These are phyloP conservation scores for Talaromyces sp. DNA, from an alignment of 2,329 filamentous ascomycete species.

Conservation along the genomic window DNA sequence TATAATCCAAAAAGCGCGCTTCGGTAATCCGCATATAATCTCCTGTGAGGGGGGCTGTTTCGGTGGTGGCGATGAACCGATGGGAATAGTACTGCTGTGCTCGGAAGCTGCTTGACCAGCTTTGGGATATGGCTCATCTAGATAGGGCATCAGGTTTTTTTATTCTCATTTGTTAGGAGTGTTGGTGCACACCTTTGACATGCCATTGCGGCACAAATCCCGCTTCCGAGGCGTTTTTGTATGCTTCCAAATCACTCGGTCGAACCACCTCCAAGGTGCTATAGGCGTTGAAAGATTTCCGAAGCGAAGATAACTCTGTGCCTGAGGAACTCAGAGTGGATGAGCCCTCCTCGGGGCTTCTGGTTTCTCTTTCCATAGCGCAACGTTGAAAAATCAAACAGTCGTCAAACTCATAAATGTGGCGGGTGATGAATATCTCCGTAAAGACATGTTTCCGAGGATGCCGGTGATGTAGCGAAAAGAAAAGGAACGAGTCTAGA, in stretches of 20 bases:
- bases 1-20: conserved; percentile 4
- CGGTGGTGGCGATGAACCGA: neutral
- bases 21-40: conserved; percentile 4
- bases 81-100: neutral
- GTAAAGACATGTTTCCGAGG: neutral
- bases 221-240: conserved; percentile 1
- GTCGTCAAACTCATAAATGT: neutral
- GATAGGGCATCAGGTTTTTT: neutral
- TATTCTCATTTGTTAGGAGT: neutral
- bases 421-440: neutral
- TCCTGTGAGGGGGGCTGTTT: neutral
- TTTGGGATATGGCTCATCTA: neutral
- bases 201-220: neutral
- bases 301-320: neutral
- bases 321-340: neutral
- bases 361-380: neutral
- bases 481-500: neutral
- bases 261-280: conserved; percentile 8
- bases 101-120: neutral
- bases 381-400: neutral
- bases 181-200: neutral
- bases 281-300: neutral
- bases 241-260: conserved; percentile 1
- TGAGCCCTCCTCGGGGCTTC: neutral
- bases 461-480: neutral